Evolutionary conservation across 805 yeast species (phyloP).

Genomic region (Nakazawaea populi): DNA sequence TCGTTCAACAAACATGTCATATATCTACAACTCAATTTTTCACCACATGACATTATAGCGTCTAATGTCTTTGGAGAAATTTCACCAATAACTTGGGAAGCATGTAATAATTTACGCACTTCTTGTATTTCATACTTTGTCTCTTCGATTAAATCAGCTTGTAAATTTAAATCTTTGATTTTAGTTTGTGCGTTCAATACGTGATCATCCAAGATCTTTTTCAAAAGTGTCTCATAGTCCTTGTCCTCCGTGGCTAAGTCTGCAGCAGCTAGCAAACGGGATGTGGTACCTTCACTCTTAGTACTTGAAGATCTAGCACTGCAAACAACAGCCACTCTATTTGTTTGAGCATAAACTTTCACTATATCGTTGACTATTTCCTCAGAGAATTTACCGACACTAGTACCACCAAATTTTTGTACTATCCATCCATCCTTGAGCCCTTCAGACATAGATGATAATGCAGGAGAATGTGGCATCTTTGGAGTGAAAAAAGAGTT

Average conservation of each 20-base stretch:
- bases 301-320: constrained; percentile 90
- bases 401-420: constrained; percentile 96
- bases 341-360: constrained; percentile 49
- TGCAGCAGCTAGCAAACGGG: constrained; percentile 78
- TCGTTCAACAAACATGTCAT: constrained; percentile 84
- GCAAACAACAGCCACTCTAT: constrained; percentile 88
- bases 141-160: constrained; percentile 47
- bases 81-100: constrained; percentile 89
- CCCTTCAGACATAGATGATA: constrained; percentile 6
- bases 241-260: constrained; percentile 63
- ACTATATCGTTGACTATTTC: constrained; percentile 83
- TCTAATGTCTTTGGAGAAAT: constrained; percentile 85
- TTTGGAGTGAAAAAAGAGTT: too few species aligned
- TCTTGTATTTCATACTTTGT: constrained; percentile 62
- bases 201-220: constrained; percentile 76
- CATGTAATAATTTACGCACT: constrained; percentile 68
- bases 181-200: constrained; percentile 57
- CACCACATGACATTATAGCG: constrained; percentile 89
- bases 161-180: constrained; percentile 41
- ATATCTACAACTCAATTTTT: constrained; percentile 83
- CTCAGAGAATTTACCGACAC: constrained; percentile 90
- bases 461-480: constrained; percentile 9
- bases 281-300: constrained; percentile 93
- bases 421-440: constrained; percentile 54
- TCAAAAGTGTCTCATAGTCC: constrained; percentile 53